phyloP scores from a whole-genome alignment of 257 asterid species.

The Mitragyna speciosa region DNA sequence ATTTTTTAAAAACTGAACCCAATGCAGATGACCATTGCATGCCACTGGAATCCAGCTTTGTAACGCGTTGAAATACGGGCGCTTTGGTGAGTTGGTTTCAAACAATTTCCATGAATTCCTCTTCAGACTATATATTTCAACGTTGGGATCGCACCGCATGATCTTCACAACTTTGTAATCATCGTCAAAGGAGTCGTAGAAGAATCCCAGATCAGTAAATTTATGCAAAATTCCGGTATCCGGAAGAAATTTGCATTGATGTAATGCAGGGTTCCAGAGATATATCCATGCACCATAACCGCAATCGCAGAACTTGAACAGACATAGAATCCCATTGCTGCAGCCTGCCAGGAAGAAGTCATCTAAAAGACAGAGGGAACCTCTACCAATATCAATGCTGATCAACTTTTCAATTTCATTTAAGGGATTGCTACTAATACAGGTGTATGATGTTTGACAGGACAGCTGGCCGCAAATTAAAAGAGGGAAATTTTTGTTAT shows the following conservation, averaged over 20 bases:
- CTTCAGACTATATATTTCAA: neutral
- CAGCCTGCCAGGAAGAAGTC: neutral
- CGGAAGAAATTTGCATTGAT: neutral
- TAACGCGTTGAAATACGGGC: too few relatives aligned
- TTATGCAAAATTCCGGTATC: neutral
- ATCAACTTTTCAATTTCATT: too few relatives aligned
- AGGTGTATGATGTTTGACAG: neutral
- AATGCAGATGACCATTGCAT: neutral
- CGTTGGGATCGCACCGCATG: neutral
- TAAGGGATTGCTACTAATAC: too few relatives aligned
- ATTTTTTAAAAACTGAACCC: neutral
- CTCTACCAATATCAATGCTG: neutral
- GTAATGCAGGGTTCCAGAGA: neutral
- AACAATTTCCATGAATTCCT: neutral
- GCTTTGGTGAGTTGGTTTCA: neutral
- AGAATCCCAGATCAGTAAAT: slow-evolving; percentile 7
- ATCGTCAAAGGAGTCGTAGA: neutral
- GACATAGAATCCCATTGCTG: neutral
- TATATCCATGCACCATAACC: neutral
- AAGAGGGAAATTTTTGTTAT: neutral
- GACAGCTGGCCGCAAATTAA: neutral
- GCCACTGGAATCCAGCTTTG: neutral
- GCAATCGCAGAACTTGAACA: neutral
- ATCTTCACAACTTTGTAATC: neutral
- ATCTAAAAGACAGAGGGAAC: neutral